phyloP scores from a whole-genome alignment of 2,329 filamentous ascomycete species.

The Coniochaeta prunicola region DNA sequence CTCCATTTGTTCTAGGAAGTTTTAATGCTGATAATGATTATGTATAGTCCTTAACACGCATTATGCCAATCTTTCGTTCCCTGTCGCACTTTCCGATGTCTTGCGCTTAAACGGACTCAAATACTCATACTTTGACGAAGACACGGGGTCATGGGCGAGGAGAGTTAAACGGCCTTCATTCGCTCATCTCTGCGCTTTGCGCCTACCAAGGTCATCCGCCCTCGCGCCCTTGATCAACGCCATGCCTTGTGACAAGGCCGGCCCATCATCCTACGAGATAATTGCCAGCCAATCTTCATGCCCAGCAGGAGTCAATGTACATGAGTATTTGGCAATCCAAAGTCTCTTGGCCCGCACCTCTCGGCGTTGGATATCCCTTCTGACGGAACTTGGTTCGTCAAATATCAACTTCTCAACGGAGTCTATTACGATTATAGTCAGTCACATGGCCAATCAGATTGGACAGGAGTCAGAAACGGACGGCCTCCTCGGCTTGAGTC shows the following conservation, averaged over 20 bases:
- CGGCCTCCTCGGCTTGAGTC: constrained; percentile 33
- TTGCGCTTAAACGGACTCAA: constrained; percentile 37
- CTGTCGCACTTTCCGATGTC: constrained; percentile 30
- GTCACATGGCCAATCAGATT: constrained; percentile 44
- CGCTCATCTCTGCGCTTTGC: constrained; percentile 33
- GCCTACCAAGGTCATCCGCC: constrained; percentile 27
- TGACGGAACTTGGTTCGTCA: constrained; percentile 31
- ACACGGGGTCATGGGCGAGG: constrained; percentile 27
- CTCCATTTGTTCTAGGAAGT: not conserved
- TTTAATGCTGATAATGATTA: not conserved
- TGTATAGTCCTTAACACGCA: constrained; percentile 32
- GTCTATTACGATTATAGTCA: constrained; percentile 39
- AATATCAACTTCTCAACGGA: constrained; percentile 54
- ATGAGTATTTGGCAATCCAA: constrained; percentile 48
- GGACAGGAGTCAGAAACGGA: constrained; percentile 34
- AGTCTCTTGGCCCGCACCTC: constrained; percentile 35
- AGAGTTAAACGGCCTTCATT: constrained; percentile 27
- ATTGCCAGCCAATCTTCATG: constrained; percentile 42
- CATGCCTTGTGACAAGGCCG: constrained; percentile 23
- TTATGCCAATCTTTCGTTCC: constrained; percentile 32
- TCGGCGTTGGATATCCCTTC: constrained; percentile 34
- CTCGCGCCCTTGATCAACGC: constrained; percentile 5
- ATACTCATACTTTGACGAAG: constrained; percentile 39
- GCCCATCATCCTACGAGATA: constrained; percentile 46
- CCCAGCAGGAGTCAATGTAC: constrained; percentile 33